These are phyloP conservation scores for Trichoderma breve DNA, from an alignment of 2,329 filamentous ascomycete genomes.

Conservation along the genomic window DNA sequence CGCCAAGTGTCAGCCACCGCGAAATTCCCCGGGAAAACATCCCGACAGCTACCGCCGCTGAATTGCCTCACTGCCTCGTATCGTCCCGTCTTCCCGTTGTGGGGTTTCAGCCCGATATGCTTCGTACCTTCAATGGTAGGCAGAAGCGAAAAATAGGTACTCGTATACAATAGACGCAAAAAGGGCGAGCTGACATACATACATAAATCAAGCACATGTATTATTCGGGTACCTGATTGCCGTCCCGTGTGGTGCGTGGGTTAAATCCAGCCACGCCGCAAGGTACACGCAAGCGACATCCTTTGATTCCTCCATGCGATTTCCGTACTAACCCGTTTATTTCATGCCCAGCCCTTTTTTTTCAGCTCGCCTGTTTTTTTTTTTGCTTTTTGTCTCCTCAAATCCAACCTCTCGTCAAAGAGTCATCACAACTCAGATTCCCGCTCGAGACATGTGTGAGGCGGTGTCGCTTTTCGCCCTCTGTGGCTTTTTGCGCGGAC, in stretches of 20 bases:
- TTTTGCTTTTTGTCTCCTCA: background rate
- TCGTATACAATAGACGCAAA: background rate
- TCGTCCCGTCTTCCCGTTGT: background rate
- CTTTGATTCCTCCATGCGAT: background rate
- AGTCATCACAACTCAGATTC: background rate
- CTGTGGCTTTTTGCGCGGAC: slow-evolving; percentile 6
- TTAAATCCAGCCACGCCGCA: slow-evolving; percentile 1
- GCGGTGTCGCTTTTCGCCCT: background rate
- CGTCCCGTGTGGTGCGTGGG: background rate
- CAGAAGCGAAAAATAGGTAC: background rate
- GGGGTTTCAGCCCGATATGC: background rate
- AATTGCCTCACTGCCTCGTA: background rate
- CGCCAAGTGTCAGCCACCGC: background rate
- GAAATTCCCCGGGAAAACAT: background rate
- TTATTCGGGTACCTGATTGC: background rate
- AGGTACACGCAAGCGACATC: slow-evolving; percentile 1
- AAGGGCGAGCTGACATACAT: background rate
- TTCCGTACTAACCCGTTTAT: background rate
- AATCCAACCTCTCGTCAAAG: background rate
- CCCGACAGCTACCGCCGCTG: background rate
- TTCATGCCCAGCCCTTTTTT: background rate
- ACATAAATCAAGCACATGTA: background rate
- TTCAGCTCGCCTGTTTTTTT: background rate
- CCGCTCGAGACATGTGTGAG: background rate
- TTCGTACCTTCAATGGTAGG: background rate